These are phyloP conservation scores for Naumovozyma castellii DNA, from an alignment of 805 yeast genomes.

Conservation along the genomic window DNA sequence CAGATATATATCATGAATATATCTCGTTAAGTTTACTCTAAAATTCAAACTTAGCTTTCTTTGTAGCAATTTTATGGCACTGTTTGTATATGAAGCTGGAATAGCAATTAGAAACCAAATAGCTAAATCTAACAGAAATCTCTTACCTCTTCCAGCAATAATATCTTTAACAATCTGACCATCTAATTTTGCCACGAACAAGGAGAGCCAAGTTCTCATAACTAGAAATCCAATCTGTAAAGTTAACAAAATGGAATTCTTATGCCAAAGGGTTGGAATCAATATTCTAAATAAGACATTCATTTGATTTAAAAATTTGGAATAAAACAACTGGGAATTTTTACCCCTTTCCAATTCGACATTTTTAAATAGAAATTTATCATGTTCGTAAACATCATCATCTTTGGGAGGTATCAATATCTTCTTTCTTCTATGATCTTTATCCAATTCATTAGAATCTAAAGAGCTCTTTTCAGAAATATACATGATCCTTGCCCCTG, in stretches of 20 bases:
- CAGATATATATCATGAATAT: constrained; percentile 82
- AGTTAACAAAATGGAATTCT: constrained; percentile 53
- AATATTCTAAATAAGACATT: constrained; percentile 69
- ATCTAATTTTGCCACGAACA: constrained; percentile 79
- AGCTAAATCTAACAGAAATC: constrained; percentile 64
- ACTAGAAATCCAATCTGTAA: constrained; percentile 68
- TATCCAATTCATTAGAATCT: constrained; percentile 2
- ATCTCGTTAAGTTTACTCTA: constrained; percentile 73
- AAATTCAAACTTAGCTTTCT: constrained; percentile 71
- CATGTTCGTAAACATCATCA: constrained; percentile 27
- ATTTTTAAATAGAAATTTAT: constrained; percentile 25
- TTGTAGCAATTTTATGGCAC: constrained; percentile 76
- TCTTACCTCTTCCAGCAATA: constrained; percentile 68
- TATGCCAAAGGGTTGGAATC: constrained; percentile 64
- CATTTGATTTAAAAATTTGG: constrained; percentile 63
- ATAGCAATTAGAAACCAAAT: constrained; percentile 87
- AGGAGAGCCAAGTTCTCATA: constrained; percentile 77
- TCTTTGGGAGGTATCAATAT: constrained; percentile 25
- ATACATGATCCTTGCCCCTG: constrained; percentile 29
- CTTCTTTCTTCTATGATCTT: constrained; percentile 13
- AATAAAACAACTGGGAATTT: constrained; percentile 34
- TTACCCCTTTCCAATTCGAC: constrained; percentile 18
- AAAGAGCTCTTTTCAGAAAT: constrained; percentile 18
- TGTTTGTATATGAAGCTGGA: constrained; percentile 88
- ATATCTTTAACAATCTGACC: constrained; percentile 87